These are phyloP conservation scores for Cardiosporidium cionae DNA, from an alignment of 169 alveolate species.

Conservation along the genomic window DNA sequence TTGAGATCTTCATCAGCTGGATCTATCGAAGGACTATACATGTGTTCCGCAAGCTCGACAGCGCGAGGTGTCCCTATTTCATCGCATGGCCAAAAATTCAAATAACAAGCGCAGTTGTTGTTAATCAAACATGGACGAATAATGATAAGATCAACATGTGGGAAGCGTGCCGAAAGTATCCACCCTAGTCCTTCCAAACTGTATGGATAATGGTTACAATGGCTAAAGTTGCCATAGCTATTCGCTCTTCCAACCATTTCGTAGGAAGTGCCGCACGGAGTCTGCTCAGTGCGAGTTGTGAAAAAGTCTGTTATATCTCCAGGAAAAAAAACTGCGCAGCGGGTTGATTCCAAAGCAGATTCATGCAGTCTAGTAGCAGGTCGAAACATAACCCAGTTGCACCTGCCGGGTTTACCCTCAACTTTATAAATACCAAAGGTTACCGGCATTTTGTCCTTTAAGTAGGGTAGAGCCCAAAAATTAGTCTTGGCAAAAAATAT, in stretches of 20 bases:
- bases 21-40: neutral
- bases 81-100: neutral
- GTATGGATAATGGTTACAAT: neutral
- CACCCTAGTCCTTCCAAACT: neutral
- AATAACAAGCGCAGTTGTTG: neutral
- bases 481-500: no score
- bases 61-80: neutral
- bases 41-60: neutral
- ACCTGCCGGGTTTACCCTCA: neutral
- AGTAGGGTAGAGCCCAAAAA: no score
- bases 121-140: neutral
- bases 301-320: neutral
- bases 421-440: neutral
- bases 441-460: neutral
- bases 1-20: neutral
- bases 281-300: neutral
- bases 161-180: neutral
- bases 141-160: neutral
- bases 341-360: neutral
- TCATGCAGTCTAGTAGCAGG: neutral
- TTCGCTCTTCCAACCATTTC: no score
- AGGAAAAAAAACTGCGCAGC: neutral
- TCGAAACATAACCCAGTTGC: neutral
- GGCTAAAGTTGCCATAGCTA: neutral
- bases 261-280: no score